phyloP scores from a whole-genome alignment of 2,329 filamentous ascomycete species.

The Tolypocladium album region DNA sequence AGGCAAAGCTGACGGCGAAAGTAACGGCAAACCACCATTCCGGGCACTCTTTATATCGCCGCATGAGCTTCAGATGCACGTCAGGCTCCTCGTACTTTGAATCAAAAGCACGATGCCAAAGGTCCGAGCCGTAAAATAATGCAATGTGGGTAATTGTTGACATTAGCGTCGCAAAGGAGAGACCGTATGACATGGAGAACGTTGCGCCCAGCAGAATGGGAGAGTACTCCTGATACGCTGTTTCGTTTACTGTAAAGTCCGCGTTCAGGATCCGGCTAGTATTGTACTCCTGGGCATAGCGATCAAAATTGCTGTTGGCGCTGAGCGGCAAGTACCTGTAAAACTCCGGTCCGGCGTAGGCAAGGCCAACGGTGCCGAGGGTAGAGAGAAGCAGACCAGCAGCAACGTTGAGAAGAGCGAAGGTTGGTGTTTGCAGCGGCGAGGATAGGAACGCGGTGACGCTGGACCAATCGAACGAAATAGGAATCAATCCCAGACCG shows the following conservation, averaged over 20 bases:
- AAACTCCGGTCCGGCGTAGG: slow-evolving; percentile 38
- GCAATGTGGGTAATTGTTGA: slow-evolving; percentile 39
- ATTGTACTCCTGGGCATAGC: slow-evolving; percentile 45
- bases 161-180: slow-evolving; percentile 45
- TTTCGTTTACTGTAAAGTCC: slow-evolving; percentile 40
- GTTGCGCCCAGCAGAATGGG: slow-evolving; percentile 42
- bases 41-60: slow-evolving; percentile 41
- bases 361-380: slow-evolving; percentile 39
- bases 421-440: slow-evolving; percentile 48
- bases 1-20: slow-evolving; percentile 33
- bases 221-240: slow-evolving; percentile 46
- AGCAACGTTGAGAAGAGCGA: slow-evolving; percentile 48
- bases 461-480: slow-evolving; percentile 58
- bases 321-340: slow-evolving; percentile 45
- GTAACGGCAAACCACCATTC: slow-evolving; percentile 44
- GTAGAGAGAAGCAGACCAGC: slow-evolving; percentile 40
- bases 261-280: slow-evolving; percentile 41
- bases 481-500: slow-evolving; percentile 50
- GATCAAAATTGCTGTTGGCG: slow-evolving; percentile 46
- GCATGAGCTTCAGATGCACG: slow-evolving; percentile 44
- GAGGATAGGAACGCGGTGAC: slow-evolving; percentile 49
- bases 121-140: slow-evolving; percentile 41
- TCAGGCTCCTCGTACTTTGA: slow-evolving; percentile 32
- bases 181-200: slow-evolving; percentile 43
- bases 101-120: slow-evolving; percentile 21